These are phyloP conservation scores for Dryadomyces sulphureus DNA, from an alignment of 2,329 filamentous ascomycete genomes.

Conservation along the genomic window DNA sequence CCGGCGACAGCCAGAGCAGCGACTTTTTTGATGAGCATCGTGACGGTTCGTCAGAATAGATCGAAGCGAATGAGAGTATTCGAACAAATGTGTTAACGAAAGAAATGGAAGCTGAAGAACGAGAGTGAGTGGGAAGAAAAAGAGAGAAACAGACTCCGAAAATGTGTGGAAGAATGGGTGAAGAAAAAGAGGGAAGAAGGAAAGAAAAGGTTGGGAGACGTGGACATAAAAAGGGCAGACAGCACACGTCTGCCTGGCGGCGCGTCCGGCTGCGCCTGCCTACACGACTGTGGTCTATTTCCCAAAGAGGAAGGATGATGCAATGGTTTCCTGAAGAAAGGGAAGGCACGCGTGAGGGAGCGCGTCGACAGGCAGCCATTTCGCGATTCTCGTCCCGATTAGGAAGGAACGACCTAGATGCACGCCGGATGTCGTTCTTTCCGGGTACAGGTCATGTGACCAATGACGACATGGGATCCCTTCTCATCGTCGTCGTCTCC, in stretches of 20 bases:
- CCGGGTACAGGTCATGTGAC: too few relatives aligned
- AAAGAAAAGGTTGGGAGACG: not conserved
- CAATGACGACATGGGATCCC: too few relatives aligned
- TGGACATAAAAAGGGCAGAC: not conserved
- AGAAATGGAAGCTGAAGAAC: too few relatives aligned
- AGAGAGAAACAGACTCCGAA: not conserved
- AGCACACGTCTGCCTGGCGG: not conserved
- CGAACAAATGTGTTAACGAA: not conserved
- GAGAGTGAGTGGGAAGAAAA: too few relatives aligned
- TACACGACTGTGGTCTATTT: not conserved
- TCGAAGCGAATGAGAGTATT: not conserved
- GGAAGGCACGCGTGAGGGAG: not conserved
- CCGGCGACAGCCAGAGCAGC: not conserved
- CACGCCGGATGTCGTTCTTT: not conserved
- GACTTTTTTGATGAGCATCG: not conserved
- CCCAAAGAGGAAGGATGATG: not conserved
- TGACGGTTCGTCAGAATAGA: not conserved
- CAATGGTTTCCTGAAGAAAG: not conserved
- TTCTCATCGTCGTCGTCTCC: too few relatives aligned
- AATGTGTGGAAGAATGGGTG: not conserved
- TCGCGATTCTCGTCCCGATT: not conserved
- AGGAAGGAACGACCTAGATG: not conserved
- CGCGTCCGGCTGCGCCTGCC: not conserved
- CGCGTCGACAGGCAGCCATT: not conserved
- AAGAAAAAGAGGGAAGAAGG: not conserved